A percentile compares a stretch with the other conserved stretches of the same genome.
Evolutionary conservation across 495 filamentous ascomycete genomes (phyloP).

Genomic region (Chaetomidium leptoderma): DNA sequence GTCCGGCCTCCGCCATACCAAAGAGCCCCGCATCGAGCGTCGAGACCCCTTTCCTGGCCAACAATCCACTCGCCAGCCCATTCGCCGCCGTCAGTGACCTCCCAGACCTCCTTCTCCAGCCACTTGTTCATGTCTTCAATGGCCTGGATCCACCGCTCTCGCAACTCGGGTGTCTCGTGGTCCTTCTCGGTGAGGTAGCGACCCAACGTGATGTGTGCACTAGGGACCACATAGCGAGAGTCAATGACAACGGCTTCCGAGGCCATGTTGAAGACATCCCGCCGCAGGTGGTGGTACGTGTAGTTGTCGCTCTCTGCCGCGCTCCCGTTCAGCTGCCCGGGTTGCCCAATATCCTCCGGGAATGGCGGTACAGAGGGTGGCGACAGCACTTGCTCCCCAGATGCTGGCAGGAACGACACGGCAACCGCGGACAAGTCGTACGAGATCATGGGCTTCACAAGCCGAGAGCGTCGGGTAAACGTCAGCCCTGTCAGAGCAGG

Average conservation of each 20-base stretch:
- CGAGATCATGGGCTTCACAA: constrained; percentile 77
- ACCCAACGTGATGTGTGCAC: constrained; percentile 81
- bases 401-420: constrained; percentile 76
- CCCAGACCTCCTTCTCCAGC: constrained; percentile 65
- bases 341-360: constrained; percentile 11
- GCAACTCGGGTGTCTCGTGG: constrained; percentile 44
- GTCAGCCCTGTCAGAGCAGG: constrained; percentile 58
- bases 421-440: constrained; percentile 83
- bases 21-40: constrained; percentile 61
- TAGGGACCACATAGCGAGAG: constrained; percentile 79
- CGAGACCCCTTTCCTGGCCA: constrained; percentile 71
- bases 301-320: constrained; percentile 51
- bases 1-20: constrained; percentile 82
- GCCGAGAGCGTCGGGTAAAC: constrained; percentile 57
- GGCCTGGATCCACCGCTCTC: constrained; percentile 54
- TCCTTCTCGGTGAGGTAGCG: constrained; percentile 63
- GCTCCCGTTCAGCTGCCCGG: constrained; percentile 12
- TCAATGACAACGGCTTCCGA: constrained; percentile 53
- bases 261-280: constrained; percentile 65
- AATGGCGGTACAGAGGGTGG: constrained; percentile 32
- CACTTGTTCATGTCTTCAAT: constrained; percentile 75
- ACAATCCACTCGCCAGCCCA: constrained; percentile 62
- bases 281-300: constrained; percentile 85
- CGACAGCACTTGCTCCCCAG: constrained; percentile 49
- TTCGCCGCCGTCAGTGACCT: constrained; percentile 38